Evolutionary conservation across 2,329 filamentous ascomycete species (phyloP).

Genomic region (Penicillium sp.): DNA sequence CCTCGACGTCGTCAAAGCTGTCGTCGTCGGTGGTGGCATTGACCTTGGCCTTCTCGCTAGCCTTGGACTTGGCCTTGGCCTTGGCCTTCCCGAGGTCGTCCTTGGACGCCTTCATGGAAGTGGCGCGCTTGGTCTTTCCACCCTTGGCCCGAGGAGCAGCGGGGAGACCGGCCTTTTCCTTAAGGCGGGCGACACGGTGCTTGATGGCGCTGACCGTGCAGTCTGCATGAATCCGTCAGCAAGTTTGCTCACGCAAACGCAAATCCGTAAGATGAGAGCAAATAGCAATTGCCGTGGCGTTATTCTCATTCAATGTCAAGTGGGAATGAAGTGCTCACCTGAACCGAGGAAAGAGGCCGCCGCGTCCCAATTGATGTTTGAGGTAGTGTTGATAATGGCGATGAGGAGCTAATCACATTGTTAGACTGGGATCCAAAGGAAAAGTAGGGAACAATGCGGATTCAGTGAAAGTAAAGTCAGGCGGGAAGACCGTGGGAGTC

Average conservation of each 20-base stretch:
- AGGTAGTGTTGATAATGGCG: background rate
- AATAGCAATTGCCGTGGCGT: too few species aligned
- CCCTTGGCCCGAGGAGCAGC: background rate
- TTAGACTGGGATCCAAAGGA: background rate
- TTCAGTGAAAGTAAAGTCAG: background rate
- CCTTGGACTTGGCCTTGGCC: background rate
- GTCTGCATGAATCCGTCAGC: conserved; percentile 16
- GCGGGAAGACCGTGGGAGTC: background rate
- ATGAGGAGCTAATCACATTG: background rate
- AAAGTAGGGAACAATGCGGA: background rate
- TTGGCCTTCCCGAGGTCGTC: conserved; percentile 4
- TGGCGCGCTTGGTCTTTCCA: conserved; percentile 5
- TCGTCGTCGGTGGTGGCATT: background rate
- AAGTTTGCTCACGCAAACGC: background rate
- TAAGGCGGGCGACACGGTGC: conserved; percentile 32
- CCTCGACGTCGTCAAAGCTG: background rate
- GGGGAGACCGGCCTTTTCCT: conserved; percentile 19
- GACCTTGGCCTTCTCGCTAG: background rate
- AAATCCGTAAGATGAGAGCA: background rate
- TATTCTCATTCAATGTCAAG: background rate
- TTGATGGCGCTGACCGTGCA: conserved; percentile 33
- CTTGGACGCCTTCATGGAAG: conserved; percentile 9
- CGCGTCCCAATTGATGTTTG: background rate
- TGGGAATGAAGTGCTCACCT: background rate
- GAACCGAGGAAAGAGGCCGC: background rate